A percentile compares a stretch with the other conserved stretches of the same genome.
Conservation (phyloP, 805 yeast genomes). For the Candida chauliodis region DNA sequence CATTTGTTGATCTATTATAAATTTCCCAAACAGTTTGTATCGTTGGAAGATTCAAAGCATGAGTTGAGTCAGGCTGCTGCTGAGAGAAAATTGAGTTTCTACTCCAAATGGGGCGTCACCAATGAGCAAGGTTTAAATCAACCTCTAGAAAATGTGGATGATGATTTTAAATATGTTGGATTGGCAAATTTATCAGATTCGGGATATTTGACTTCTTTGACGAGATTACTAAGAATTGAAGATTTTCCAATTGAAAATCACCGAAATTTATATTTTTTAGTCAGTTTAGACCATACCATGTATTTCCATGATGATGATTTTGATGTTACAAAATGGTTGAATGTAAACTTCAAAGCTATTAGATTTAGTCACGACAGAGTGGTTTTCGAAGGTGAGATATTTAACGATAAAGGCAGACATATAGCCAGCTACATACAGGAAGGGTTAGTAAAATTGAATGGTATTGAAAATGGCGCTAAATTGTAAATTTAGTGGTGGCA, state of each 20-base stretch:
- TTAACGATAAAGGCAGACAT: slow-evolving; percentile 43
- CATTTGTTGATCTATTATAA: slow-evolving; percentile 11
- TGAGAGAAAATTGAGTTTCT: slow-evolving; percentile 23
- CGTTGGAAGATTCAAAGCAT: slow-evolving; percentile 14
- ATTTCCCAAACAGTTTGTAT: slow-evolving; percentile 20
- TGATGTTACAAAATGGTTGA: slow-evolving; percentile 48
- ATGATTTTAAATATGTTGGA: slow-evolving; percentile 45
- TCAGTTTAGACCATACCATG: slow-evolving; percentile 33
- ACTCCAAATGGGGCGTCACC: slow-evolving; percentile 23
- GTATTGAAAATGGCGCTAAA: neutral
- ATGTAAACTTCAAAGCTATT: slow-evolving; percentile 44
- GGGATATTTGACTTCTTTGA: slow-evolving; percentile 48
- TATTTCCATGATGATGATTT: slow-evolving; percentile 42
- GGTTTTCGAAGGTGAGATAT: slow-evolving; percentile 58
- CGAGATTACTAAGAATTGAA: slow-evolving; percentile 43
- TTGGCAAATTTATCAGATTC: slow-evolving; percentile 59
- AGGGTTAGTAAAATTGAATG: slow-evolving; percentile 35
- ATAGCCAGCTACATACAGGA: slow-evolving; percentile 65
- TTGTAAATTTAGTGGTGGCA: neutral
- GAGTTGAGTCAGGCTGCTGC: neutral
- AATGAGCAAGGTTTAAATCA: slow-evolving; percentile 9
- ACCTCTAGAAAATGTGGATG: slow-evolving; percentile 13
- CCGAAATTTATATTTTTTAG: slow-evolving; percentile 21
- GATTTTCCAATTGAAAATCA: slow-evolving; percentile 16
- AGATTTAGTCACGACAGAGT: slow-evolving; percentile 51